Evolutionary conservation across 345 rosid species (phyloP), one percentile per base, ranked within the genome.

Genomic region (Microcos paniculata): DNA sequence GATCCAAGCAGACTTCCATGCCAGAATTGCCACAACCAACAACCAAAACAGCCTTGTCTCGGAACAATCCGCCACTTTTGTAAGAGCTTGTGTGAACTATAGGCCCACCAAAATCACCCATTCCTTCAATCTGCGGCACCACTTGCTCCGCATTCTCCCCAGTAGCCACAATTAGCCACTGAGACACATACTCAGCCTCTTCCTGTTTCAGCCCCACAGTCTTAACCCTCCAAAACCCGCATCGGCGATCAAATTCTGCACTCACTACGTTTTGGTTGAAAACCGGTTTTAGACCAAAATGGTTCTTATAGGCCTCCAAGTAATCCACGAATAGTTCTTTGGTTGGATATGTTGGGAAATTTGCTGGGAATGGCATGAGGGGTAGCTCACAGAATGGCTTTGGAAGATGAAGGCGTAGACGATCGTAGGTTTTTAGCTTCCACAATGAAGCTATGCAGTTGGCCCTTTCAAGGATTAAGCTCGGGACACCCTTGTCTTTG

Each of bases 1-100:
- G 96, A 77, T 94, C 98, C 84, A 94, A 88, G 76, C 87, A 82
- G 52, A 94, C 90, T 82, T 94, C 97, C 98, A 94, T 92, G 62
- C 98, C 98, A 0, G 98, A 94, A 80, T 94, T 94, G 19, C 97
- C 98, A 84, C 97, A 94, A 3, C 98, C 98, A 46, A 94, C 91
- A 1, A 92, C 98, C 82, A 94, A 83, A 48, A 92, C 94, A 16
- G 49, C 83, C 81, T 86, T 87, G 40, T 79, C 87, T 13, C 74
- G 46, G 58, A 91, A 89, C 72, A 76, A 9, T 28, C 88, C 87
- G 0, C 97, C 97, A 8, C 83, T 85, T 78, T 79, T 91, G 53
- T 94, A 91, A 0, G 79, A 62, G 69, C 92, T 87, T 0, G 97
- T 84, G 73, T 92, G 98, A 26, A 90, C 12, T 28, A 90, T 62